Evolutionary conservation across 164 flowering plant species (phyloP).

Genomic region (Vitis vinifera): ASM3070453v1 NC_081808.1:2752501-2753000

Average conservation of each 20-base stretch:
- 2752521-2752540: constrained; percentile 21
- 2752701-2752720: constrained; percentile 16
- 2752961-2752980: constrained; percentile 34
- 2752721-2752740: constrained; percentile 27
- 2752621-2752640: constrained; percentile 23
- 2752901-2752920: constrained; percentile 16
- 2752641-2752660: constrained; percentile 23
- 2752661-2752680: constrained; percentile 27
- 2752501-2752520: constrained; percentile 16
- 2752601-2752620: constrained; percentile 18
- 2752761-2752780: constrained; percentile 14
- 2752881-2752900: constrained; percentile 32
- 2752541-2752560: constrained; percentile 21
- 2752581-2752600: constrained; percentile 28
- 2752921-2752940: constrained; percentile 24
- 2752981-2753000: constrained; percentile 28
- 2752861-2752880: constrained; percentile 21
- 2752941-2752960: constrained; percentile 18
- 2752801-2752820: constrained; percentile 21
- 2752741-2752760: constrained; percentile 22
- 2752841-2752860: constrained; percentile 16
- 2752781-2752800: constrained; percentile 26
- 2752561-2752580: constrained; percentile 30
- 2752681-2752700: constrained; percentile 28
- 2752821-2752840: constrained; percentile 9